phyloP scores from a whole-genome alignment of 129 eudicot species.

The Dittrichia graveolens region DNA sequence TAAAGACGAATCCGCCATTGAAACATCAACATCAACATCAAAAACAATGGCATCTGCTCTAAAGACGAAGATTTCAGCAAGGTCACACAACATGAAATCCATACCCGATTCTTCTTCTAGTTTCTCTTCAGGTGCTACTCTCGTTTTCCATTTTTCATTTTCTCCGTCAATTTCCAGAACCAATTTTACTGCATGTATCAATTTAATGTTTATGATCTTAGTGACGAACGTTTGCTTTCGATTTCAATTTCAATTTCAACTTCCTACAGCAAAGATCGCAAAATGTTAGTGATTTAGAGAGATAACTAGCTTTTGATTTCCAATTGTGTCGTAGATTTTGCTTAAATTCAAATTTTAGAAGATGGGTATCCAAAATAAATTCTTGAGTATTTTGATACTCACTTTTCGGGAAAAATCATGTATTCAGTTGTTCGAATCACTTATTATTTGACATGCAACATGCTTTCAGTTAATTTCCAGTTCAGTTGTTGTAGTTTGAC shows the following conservation, averaged over 20 bases:
- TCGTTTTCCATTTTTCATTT: not conserved
- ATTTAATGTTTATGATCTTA: no score
- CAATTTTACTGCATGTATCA: no score
- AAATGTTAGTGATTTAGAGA: no score
- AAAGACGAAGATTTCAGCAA: slow-evolving; percentile 57
- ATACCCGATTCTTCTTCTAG: slow-evolving; percentile 34
- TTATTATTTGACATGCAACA: not conserved
- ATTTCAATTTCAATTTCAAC: not conserved
- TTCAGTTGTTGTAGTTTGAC: no score
- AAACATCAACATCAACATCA: not conserved
- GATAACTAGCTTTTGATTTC: no score
- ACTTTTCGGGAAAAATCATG: not conserved
- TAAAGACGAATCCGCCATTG: no score
- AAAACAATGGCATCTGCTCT: slow-evolving; percentile 48
- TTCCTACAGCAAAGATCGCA: not conserved
- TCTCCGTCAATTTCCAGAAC: no score
- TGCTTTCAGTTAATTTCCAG: no score
- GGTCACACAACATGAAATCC: slow-evolving; percentile 63
- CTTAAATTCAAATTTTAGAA: not conserved
- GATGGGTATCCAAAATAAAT: not conserved
- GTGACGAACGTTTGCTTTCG: no score
- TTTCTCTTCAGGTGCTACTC: slow-evolving; percentile 42
- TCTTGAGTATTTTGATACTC: no score
- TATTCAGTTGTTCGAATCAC: no score
- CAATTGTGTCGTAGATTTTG: not conserved